These are phyloP conservation scores for Yamadazyma diddensiae DNA, from an alignment of 1,139 yeast species.

Conservation along the genomic window DNA sequence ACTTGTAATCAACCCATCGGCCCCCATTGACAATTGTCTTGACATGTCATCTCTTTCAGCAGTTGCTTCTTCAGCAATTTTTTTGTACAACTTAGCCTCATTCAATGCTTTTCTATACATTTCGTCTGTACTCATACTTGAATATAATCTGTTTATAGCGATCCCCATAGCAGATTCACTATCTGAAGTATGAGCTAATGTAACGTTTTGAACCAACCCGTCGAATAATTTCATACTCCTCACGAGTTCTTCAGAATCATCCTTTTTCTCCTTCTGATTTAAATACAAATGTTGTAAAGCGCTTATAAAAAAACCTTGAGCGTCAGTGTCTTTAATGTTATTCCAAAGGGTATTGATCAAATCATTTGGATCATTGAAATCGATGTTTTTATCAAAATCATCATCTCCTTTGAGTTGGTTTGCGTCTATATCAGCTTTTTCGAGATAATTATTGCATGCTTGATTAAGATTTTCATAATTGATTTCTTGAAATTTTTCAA, in stretches of 20 bases:
- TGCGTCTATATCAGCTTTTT: constrained; percentile 67
- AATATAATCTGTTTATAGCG: constrained; percentile 74
- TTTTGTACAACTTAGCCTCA: constrained; percentile 67
- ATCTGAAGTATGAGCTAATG: constrained; percentile 61
- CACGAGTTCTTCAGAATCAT: constrained; percentile 47
- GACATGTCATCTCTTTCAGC: constrained; percentile 84
- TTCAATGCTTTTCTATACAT: constrained; percentile 76
- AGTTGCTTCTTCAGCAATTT: constrained; percentile 71
- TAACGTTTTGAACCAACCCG: constrained; percentile 77
- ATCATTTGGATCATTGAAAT: constrained; percentile 75
- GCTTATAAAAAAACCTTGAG: constrained; percentile 69
- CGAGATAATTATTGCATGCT: constrained; percentile 64
- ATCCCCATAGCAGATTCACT: constrained; percentile 77
- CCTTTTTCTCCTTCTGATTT: constrained; percentile 59
- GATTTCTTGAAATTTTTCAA: constrained; percentile 59
- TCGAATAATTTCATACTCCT: constrained; percentile 78
- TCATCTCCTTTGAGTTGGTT: constrained; percentile 61
- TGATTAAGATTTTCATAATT: constrained; percentile 63
- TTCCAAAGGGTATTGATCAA: constrained; percentile 67
- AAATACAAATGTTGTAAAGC: constrained; percentile 83
- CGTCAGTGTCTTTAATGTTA: constrained; percentile 67
- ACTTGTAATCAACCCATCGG: constrained; percentile 78
- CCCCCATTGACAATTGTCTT: constrained; percentile 72
- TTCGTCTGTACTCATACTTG: constrained; percentile 86
- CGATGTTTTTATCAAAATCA: constrained; percentile 56